Evolutionary conservation across 805 yeast species (phyloP), one percentile per base, ranked within the genome.

Genomic region (Cyberlindnera suaveolens): DNA sequence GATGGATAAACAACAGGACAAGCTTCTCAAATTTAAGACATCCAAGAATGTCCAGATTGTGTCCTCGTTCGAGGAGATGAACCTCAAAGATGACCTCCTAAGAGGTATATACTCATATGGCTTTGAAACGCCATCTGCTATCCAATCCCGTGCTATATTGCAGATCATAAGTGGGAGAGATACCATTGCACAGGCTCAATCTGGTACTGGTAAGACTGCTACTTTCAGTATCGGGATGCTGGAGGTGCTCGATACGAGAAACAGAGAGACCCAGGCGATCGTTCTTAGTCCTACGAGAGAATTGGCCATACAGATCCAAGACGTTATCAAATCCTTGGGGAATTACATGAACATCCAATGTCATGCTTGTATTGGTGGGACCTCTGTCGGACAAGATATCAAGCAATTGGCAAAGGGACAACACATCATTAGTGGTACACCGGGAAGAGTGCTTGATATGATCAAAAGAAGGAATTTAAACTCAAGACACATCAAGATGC

Each of bases 141-240:
- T 93, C 71, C 99, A 93, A 73, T 90, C 89, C 63, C 81, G 99
- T 67, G 99, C 98, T 51, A 93, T 93, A 57, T 72, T 85, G 69
- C 99, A 95, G 65, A 90, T 93, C 66, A 84, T 89, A 58, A 82
- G 81, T 61, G 96, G 96, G 44, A 82, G 89, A 67, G 99, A 93
- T 67, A 95, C 90, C 42, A 80, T 93, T 51, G 99, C 99, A 48
- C 99, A 93, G 72, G 98, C 99, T 46, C 99, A 93, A 71, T 88
- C 96, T 31, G 99, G 99, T 69, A 93, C 99, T 39, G 99, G 99
- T 70, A 93, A 93, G 72, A 93, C 99, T 26, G 99, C 98, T 52
- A 93, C 99, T 38, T 93, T 93, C 74, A 77, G 97, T 51, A 91
- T 93, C 53, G 91, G 96, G 20, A 85, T 89, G 74, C 71, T 93